Conservation (phyloP, 805 yeast species). For the Starmerella bacillaris region DNA sequence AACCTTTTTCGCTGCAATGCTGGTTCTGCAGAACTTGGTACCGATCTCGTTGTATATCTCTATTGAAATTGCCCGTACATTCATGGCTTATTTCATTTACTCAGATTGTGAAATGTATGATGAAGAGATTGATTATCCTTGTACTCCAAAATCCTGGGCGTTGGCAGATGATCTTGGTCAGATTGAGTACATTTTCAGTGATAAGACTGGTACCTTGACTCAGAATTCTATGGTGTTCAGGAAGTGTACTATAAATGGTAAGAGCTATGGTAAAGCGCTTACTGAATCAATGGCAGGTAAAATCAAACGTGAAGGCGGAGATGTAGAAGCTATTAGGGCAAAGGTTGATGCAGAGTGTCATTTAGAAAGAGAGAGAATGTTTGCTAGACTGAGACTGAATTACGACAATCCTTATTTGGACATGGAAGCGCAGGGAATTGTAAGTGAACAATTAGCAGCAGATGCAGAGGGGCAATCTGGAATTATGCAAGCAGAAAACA, state of each 20-base stretch:
- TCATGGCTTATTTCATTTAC: conserved; percentile 58
- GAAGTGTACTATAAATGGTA: conserved; percentile 53
- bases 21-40: conserved; percentile 57
- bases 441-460: conserved; percentile 39
- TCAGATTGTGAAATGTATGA: conserved; percentile 56
- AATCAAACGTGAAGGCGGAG: conserved; percentile 36
- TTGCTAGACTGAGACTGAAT: conserved; percentile 24
- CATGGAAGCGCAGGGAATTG: conserved; percentile 24
- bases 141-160: conserved; percentile 68
- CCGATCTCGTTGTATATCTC: conserved; percentile 68
- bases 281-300: conserved; percentile 64
- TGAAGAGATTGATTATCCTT: conserved; percentile 49
- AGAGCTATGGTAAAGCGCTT: conserved; percentile 53
- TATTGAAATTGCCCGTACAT: conserved; percentile 59
- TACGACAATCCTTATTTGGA: conserved; percentile 31
- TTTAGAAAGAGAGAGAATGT: conserved; percentile 33
- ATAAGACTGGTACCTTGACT: conserved; percentile 70
- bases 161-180: conserved; percentile 74
- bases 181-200: conserved; percentile 64
- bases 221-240: conserved; percentile 72
- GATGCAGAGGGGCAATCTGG: conserved; percentile 32
- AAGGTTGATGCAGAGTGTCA: conserved; percentile 28
- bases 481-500: conserved; percentile 29
- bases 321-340: conserved; percentile 33
- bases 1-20: conserved; percentile 52